Evolutionary conservation across 768 basidiomycete species (phyloP), one percentile per base, ranked within the genome.

Genomic region (Thelephora aurantiotincta): DNA sequence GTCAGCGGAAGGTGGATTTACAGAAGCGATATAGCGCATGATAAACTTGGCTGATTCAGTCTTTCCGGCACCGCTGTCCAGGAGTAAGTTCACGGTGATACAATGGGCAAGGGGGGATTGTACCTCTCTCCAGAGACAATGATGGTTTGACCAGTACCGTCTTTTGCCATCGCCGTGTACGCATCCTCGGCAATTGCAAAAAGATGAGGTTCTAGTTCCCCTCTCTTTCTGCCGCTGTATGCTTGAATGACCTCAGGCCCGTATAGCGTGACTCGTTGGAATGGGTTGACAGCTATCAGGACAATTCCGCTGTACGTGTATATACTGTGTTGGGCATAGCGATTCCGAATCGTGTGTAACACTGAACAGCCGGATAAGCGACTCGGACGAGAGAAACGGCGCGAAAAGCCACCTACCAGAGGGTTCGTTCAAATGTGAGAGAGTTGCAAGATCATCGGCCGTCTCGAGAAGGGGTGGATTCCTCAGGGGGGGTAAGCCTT

Each of bases 111-210:
- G 1, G 44, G 43, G 64, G 72, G n/a, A 9, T 9, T 30, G 53
- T 58, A 93, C 90, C 88, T 92, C 68, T 99, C 96, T 55, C 96
- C 96, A 33, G 87, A 91, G 51, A 99, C 96, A 54, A 99, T 96
- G 60, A 99, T 98, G 4, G 96, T 99, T 66, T 99, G 96, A 52
- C 97, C 93, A 66, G 82, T 79, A 51, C 87, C 77, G 57, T 97
- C 83, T 62, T 83, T 82, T 52, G 88, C 77, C 96, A 98, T 98
- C 48, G 89, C 88, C 11, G 92, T 93, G 62, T 98, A 90, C 51
- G 96, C 96, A 70, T 98, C 96, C 65, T 99, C 96, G 9, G 96
- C 96, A 55, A 99, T 99, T 18, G 96, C 96, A 65, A 98, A 99
- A 53, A 99, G 63, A 69, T 99, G 96, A 2, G 96, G 96, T 58